Evolutionary conservation across 805 yeast species (phyloP), one percentile per base, ranked within the genome.

Genomic region (Candida easanensis): DNA sequence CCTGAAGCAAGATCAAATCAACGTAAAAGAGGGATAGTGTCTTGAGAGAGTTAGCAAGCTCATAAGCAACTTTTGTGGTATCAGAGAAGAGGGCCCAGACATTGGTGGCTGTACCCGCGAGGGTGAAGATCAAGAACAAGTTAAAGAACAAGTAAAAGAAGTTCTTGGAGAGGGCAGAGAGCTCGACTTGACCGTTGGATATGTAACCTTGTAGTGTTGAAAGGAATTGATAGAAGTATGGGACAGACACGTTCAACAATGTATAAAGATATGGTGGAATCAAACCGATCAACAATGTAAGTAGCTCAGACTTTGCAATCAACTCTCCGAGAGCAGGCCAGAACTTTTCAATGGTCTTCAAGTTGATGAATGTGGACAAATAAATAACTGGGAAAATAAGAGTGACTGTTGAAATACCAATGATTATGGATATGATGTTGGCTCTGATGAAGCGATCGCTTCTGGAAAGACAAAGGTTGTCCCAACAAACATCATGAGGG

Each of bases 401-500:
- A 25, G 84, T 77, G 9, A 88, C 75, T 39, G 95, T 85, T 7
- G 84, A 62, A 14, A 69, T 46, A 5, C 72, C 73, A 48, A 69
- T 70, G 28, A 66, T 56, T 2, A 65, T 44, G 0, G 74, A 68
- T 1, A 69, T 66, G 1, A 65, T 33, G 41, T 69, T 66, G 3
- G 66, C 59, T 48, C 90, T 79, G 5, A 80, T 50, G 36, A 85
- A 68, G 45, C 96, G 70, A 49, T 86, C 87, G 41, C 68, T 68
- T 42, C 93, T 73, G 1, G 95, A 79, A 58, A 90, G 67, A 54
- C 91, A 86, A 23, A 88, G 76, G 56, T 90, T 88, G 43, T 81
- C 84, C 99, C 99, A 91, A 36, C 88, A 78, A 10, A 91, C 84
- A 61, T 91, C 99, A 58, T 85, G 91, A 3, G 99, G 97, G 2